Evolutionary conservation across 148 eudicot genomes (phyloP).

Genomic region (Pharnaceum exiguum): DNA sequence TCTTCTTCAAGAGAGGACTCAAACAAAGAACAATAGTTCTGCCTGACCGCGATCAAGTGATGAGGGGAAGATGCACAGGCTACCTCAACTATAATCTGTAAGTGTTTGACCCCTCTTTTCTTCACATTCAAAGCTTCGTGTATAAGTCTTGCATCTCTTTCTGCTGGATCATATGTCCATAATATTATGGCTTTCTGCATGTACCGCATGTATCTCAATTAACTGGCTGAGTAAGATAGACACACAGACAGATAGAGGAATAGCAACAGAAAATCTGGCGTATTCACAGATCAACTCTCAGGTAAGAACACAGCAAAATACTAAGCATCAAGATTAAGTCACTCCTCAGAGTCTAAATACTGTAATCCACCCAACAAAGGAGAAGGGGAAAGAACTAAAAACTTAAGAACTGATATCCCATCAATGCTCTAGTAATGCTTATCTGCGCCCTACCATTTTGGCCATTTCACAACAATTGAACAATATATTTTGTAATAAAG

Average conservation of each 20-base stretch:
- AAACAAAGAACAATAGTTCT: conserved; percentile 56
- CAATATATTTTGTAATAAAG: too few relatives aligned
- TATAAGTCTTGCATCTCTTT: conserved; percentile 70
- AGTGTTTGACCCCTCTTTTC: conserved; percentile 38
- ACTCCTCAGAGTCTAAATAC: too few relatives aligned
- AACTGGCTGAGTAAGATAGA: neutral
- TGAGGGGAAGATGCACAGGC: conserved; percentile 73
- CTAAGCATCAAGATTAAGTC: too few relatives aligned
- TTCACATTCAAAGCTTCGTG: conserved; percentile 49
- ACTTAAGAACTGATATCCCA: too few relatives aligned
- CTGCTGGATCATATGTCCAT: conserved; percentile 86
- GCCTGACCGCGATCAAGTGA: conserved; percentile 64
- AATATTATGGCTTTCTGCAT: conserved; percentile 55
- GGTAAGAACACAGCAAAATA: too few relatives aligned
- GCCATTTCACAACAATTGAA: too few relatives aligned
- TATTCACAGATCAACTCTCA: too few relatives aligned
- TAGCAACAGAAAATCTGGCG: neutral
- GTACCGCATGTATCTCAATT: neutral
- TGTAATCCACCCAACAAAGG: too few relatives aligned
- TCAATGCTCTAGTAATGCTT: too few relatives aligned
- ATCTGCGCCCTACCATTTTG: too few relatives aligned
- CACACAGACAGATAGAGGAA: neutral
- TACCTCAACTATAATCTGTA: conserved; percentile 69
- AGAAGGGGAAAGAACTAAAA: too few relatives aligned
- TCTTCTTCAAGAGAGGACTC: conserved; percentile 79